Conservation (phyloP, 2,329 filamentous ascomycete genomes). For the Lachnellula cervina region DNA sequence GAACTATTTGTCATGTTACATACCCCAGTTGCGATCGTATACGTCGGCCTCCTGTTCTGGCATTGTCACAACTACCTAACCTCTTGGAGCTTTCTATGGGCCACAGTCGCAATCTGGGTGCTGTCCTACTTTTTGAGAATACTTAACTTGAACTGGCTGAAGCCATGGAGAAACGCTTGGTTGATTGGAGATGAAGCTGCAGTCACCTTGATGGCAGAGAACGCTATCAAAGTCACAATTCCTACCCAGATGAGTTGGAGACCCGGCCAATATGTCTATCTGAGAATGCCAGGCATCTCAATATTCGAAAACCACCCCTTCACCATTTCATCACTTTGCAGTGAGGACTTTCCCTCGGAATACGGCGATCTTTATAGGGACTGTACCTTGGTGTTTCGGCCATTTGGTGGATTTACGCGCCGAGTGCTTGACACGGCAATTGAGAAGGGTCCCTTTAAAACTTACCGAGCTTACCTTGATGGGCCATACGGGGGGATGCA, state of each 20-base stretch:
- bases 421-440: slow-evolving; percentile 78
- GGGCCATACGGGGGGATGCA: slow-evolving; percentile 95
- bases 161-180: slow-evolving; percentile 73
- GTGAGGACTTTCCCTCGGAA: slow-evolving; percentile 86
- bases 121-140: slow-evolving; percentile 69
- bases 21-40: slow-evolving; percentile 73
- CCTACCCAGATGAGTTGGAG: slow-evolving; percentile 90
- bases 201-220: slow-evolving; percentile 83
- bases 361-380: slow-evolving; percentile 86
- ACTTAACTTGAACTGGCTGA: slow-evolving; percentile 86
- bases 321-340: slow-evolving; percentile 88
- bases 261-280: slow-evolving; percentile 90
- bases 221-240: slow-evolving; percentile 92
- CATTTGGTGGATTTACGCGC: slow-evolving; percentile 84
- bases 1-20: slow-evolving; percentile 82
- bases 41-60: slow-evolving; percentile 87
- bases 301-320: slow-evolving; percentile 93
- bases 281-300: slow-evolving; percentile 89
- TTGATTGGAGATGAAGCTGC: slow-evolving; percentile 88
- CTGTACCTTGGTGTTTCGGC: slow-evolving; percentile 85
- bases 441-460: slow-evolving; percentile 83
- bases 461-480: slow-evolving; percentile 87
- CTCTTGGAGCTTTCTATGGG: slow-evolving; percentile 85
- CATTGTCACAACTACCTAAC: slow-evolving; percentile 89
- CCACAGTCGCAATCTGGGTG: slow-evolving; percentile 73